Conservation (phyloP, 257 asterid genomes). For the Nicotiana obtusifolia region DNA sequence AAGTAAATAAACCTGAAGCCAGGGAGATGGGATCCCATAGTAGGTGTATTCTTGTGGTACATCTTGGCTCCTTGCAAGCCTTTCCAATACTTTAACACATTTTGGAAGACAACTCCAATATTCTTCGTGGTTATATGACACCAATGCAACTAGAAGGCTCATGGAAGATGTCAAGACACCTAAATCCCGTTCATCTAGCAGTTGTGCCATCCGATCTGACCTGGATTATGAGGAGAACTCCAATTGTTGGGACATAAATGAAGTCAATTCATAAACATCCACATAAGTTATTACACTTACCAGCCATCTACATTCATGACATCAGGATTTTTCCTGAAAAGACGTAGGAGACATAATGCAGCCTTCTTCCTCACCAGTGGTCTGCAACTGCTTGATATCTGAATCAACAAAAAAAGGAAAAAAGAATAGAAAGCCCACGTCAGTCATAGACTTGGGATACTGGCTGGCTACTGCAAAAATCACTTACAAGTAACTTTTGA, state of each 20-base stretch:
- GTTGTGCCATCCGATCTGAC: constrained; percentile 97
- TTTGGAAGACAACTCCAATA: constrained; percentile 98
- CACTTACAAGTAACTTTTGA: constrained; percentile 93
- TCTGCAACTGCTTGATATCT: constrained; percentile 96
- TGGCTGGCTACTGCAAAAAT: constrained; percentile 19
- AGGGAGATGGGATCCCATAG: constrained; percentile 98
- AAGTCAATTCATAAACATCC: neutral
- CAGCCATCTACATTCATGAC: constrained; percentile 99
- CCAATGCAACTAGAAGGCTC: constrained; percentile 97
- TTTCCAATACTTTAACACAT: constrained; percentile 86
- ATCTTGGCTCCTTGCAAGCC: constrained; percentile 94
- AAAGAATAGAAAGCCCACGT: neutral
- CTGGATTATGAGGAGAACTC: constrained; percentile 36
- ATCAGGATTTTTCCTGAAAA: constrained; percentile 90
- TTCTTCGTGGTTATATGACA: constrained; percentile 88
- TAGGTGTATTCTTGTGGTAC: constrained; percentile 97
- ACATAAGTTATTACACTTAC: constrained; percentile 27
- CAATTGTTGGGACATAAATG: neutral
- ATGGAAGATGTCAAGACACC: constrained; percentile 96
- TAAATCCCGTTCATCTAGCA: constrained; percentile 96
- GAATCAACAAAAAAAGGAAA: constrained; percentile 19
- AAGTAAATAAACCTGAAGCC: constrained; percentile 86
- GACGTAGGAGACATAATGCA: constrained; percentile 93
- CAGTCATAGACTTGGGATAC: neutral
- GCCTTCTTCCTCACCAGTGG: constrained; percentile 99